Evolutionary conservation across 2,329 filamentous ascomycete species (phyloP).

Genomic region (Ramichloridium luteum): DNA sequence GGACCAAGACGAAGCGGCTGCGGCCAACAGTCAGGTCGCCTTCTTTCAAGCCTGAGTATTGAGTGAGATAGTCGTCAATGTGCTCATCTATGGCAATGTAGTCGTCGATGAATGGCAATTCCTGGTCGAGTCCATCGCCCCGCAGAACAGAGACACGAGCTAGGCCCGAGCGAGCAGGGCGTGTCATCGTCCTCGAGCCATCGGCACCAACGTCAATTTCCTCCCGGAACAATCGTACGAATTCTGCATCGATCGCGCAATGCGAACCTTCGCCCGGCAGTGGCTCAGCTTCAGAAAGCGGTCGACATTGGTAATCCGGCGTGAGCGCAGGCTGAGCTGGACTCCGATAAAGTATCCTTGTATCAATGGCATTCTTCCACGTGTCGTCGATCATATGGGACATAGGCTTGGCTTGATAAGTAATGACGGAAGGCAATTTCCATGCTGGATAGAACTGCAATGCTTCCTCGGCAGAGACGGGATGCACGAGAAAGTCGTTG

Average conservation of each 20-base stretch:
- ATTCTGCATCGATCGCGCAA: conserved; percentile 89
- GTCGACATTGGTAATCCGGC: conserved; percentile 16
- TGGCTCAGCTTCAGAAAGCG: conserved; percentile 33
- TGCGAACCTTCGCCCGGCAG: conserved; percentile 50
- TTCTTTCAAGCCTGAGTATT: conserved; percentile 80
- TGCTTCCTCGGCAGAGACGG: conserved; percentile 69
- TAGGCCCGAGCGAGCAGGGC: conserved; percentile 79
- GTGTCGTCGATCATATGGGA: conserved; percentile 72
- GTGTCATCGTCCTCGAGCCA: conserved; percentile 80
- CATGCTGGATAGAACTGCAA: conserved; percentile 79
- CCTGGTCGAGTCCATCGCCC: conserved; percentile 64
- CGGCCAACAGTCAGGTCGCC: conserved; percentile 69
- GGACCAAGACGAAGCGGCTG: conserved; percentile 72
- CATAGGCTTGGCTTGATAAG: conserved; percentile 70
- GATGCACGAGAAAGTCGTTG: conserved; percentile 88
- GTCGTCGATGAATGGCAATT: conserved; percentile 86
- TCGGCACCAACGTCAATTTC: conserved; percentile 96
- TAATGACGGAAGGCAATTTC: conserved; percentile 82
- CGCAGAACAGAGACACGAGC: conserved; percentile 88
- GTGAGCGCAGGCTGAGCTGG: conserved; percentile 35
- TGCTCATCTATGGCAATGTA: conserved; percentile 87
- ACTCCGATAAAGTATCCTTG: conserved; percentile 69
- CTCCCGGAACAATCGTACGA: conserved; percentile 81
- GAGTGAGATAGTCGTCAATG: conserved; percentile 89
- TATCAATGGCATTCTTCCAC: conserved; percentile 79